phyloP scores from a whole-genome alignment of 2,329 filamentous ascomycete genomes.

The Domatiomyces globalis region DNA sequence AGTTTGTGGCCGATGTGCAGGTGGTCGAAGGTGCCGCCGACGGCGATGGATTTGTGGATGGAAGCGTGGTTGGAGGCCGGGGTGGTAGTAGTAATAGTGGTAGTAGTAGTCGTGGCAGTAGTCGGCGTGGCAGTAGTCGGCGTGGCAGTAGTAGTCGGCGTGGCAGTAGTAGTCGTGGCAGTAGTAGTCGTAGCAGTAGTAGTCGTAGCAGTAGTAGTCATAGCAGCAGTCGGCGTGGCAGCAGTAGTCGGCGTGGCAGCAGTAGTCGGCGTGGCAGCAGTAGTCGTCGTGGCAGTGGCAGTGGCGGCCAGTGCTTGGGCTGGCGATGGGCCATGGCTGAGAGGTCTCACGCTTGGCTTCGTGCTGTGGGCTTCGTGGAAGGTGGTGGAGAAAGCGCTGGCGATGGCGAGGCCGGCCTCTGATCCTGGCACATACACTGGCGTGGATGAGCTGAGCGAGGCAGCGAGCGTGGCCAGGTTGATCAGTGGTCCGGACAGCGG shows the following conservation, averaged over 20 bases:
- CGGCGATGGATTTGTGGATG: constrained; percentile 51
- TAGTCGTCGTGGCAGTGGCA: not conserved
- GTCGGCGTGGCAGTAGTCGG: constrained; percentile 5
- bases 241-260: constrained; percentile 4
- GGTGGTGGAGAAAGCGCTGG: constrained; percentile 23
- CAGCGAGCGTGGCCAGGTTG: constrained; percentile 34
- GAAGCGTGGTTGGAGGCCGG: not conserved
- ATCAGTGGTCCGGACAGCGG: constrained; percentile 34
- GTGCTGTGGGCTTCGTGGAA: constrained; percentile 7
- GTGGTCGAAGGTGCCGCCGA: constrained; percentile 94
- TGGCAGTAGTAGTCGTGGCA: not conserved
- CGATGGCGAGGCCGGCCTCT: constrained; percentile 31
- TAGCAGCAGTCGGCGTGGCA: constrained; percentile 59
- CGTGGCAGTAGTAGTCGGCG: no score
- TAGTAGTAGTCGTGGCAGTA: not conserved
- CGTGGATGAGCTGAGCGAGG: constrained; percentile 18
- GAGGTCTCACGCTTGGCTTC: constrained; percentile 6
- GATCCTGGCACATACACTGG: constrained; percentile 17
- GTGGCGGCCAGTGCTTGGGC: not conserved
- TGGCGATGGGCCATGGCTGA: constrained; percentile 11
- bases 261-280: not conserved
- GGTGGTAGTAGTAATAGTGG: not conserved
- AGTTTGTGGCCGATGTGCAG: constrained; percentile 91
- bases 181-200: constrained; percentile 6
- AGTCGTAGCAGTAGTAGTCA: not conserved